phyloP scores from a whole-genome alignment of 2,329 filamentous ascomycete species.

The Zasmidium angulare region DNA sequence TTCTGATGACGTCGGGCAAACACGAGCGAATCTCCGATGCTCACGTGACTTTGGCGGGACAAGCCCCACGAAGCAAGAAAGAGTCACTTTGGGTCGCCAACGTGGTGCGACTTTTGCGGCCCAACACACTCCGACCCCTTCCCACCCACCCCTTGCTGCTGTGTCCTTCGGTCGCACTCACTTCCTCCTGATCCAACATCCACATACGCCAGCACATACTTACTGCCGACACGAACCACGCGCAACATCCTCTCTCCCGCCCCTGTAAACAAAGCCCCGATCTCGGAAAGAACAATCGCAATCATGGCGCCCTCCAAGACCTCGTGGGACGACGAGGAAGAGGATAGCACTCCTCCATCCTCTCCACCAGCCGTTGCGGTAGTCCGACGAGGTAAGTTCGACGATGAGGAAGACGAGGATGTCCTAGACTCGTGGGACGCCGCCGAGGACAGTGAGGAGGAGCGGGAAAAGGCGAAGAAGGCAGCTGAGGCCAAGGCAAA shows the following conservation, averaged over 20 bases:
- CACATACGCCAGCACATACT: background rate
- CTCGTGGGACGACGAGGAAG: constrained; percentile 53
- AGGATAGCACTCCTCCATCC: constrained; percentile 48
- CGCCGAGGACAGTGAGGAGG: constrained; percentile 92
- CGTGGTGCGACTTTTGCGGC: background rate
- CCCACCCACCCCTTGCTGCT: background rate
- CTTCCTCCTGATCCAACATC: background rate
- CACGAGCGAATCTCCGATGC: too few relatives aligned
- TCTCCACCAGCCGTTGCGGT: constrained; percentile 44
- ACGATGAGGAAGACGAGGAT: constrained; percentile 87
- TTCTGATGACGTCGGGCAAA: too few relatives aligned
- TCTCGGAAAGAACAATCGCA: constrained; percentile 26
- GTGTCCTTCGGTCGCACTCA: background rate
- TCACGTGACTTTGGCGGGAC: too few relatives aligned
- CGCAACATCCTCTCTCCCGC: too few relatives aligned
- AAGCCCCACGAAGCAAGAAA: background rate
- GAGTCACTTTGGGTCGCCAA: background rate
- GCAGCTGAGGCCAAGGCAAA: constrained; percentile 83
- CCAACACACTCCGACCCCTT: background rate
- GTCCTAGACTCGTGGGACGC: constrained; percentile 97
- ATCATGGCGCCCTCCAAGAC: constrained; percentile 36
- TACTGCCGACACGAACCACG: background rate
- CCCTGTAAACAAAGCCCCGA: constrained; percentile 7
- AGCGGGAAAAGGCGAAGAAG: constrained; percentile 92
- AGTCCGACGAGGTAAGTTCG: constrained; percentile 68